Percentiles rank a stretch among this genome's conserved stretches.
These are phyloP conservation scores for Canavalia gladiata DNA, from an alignment of 306 rosid species.

Conservation along the genomic window DNA sequence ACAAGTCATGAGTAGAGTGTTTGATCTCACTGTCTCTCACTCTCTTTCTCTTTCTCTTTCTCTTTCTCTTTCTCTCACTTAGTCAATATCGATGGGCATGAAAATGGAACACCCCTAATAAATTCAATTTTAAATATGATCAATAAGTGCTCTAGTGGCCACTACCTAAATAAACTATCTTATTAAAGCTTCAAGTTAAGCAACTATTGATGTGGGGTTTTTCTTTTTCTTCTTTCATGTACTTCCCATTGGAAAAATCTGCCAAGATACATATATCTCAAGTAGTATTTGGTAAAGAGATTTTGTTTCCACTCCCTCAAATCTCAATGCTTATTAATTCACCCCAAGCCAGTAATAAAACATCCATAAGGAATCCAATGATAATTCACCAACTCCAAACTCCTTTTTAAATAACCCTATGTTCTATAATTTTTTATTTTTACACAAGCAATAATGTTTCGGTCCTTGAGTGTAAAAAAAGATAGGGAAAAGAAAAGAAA, in stretches of 20 bases:
- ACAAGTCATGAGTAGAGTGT: constrained; percentile 66
- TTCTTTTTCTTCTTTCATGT: background rate
- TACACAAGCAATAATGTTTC: constrained; percentile 44
- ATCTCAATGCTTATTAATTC: constrained; percentile 40
- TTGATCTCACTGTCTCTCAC: constrained; percentile 51
- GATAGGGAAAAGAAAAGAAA: constrained; percentile 33
- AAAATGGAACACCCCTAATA: constrained; percentile 62
- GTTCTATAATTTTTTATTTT: background rate
- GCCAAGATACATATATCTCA: constrained; percentile 21
- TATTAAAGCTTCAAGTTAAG: constrained; percentile 34
- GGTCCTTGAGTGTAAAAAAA: constrained; percentile 41
- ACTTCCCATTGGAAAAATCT: constrained; percentile 19
- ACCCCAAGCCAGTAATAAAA: constrained; percentile 40
- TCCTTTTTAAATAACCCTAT: background rate
- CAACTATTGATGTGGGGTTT: background rate
- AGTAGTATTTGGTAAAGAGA: background rate
- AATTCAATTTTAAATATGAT: constrained; percentile 59
- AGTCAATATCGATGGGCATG: constrained; percentile 71
- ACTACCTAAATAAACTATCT: constrained; percentile 57
- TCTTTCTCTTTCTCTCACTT: constrained; percentile 47
- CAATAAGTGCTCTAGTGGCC: constrained; percentile 70
- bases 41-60: background rate
- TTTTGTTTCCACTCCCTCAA: constrained; percentile 28
- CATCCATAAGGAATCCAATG: constrained; percentile 68
- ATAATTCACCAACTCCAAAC: constrained; percentile 21